Conservation (phyloP, 495 filamentous ascomycete species). For the Xylaria sp. region DNA sequence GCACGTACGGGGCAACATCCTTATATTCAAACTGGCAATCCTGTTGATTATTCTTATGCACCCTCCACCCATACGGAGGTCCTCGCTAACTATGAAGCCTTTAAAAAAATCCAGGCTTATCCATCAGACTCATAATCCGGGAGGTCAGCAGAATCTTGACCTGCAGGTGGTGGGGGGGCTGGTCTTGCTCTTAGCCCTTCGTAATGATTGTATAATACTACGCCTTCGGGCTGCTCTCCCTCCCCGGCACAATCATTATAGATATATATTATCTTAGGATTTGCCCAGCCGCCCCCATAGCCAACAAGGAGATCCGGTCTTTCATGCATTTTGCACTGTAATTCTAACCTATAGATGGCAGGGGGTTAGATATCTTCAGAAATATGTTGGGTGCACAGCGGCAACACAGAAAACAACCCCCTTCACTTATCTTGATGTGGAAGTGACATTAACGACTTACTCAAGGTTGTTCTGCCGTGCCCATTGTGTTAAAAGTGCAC, state of each 20-base stretch:
- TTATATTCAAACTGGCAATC: not conserved
- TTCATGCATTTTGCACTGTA: not conserved
- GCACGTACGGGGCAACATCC: not conserved
- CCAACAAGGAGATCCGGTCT: rapidly evolving
- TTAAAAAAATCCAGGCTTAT: too few species aligned
- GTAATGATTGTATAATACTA: conserved; percentile 15
- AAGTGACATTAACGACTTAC: not conserved
- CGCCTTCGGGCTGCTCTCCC: not conserved
- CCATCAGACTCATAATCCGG: conserved; percentile 10
- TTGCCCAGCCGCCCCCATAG: too few species aligned
- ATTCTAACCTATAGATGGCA: not conserved
- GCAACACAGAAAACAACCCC: not conserved
- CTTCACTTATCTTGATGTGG: not conserved
- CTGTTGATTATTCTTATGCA: not conserved
- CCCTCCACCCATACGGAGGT: not conserved
- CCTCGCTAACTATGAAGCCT: not conserved
- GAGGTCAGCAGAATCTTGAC: too few species aligned
- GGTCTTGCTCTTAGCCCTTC: not conserved
- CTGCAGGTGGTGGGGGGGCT: not conserved
- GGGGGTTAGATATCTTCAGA: not conserved
- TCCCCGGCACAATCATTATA: conserved; percentile 9
- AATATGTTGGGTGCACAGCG: not conserved
- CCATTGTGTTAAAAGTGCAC: not conserved
- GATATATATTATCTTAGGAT: conserved; percentile 14
- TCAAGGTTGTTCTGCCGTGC: not conserved